Conservation (phyloP, 2,329 filamentous ascomycete species). For the Mariannaea elegans region DNA sequence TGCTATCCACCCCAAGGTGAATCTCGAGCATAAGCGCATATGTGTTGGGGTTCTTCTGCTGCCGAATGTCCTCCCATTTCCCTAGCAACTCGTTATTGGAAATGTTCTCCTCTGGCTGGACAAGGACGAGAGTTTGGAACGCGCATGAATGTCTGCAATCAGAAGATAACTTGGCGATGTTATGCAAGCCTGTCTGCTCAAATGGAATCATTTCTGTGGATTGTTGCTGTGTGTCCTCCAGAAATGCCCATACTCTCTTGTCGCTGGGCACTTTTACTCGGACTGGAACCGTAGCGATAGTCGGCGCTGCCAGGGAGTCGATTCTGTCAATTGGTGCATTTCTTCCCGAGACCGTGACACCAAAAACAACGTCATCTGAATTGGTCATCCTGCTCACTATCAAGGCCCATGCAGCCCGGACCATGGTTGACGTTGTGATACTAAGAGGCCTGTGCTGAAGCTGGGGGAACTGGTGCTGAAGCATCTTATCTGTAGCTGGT, state of each 20-base stretch:
- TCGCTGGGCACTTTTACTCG: slow-evolving; percentile 47
- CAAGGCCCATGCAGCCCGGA: slow-evolving; percentile 54
- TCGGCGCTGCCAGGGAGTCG: slow-evolving; percentile 33
- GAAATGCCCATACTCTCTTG: slow-evolving; percentile 10
- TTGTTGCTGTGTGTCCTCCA: slow-evolving; percentile 24
- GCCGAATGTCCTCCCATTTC: too few species aligned
- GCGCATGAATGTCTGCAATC: slow-evolving; percentile 27
- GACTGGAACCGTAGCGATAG: slow-evolving; percentile 54
- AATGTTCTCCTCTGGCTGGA: too few species aligned
- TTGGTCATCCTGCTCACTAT: too few species aligned
- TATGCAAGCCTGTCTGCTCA: slow-evolving; percentile 33
- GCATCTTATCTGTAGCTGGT: too few species aligned
- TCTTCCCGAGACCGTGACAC: slow-evolving; percentile 53
- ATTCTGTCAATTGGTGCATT: slow-evolving; percentile 29
- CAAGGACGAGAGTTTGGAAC: slow-evolving; percentile 43
- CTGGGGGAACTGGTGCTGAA: too few species aligned
- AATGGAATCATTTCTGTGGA: slow-evolving; percentile 26
- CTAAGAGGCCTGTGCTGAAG: too few species aligned
- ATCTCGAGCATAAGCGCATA: too few species aligned
- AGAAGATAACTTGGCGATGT: slow-evolving; percentile 28
- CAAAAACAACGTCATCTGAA: slow-evolving; percentile 52
- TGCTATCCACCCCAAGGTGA: too few species aligned
- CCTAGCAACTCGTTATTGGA: slow-evolving; percentile 12
- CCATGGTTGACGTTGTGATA: slow-evolving; percentile 22
- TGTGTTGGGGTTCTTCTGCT: too few species aligned